Evolutionary conservation across 768 basidiomycete genomes (phyloP).

Genomic region (Trametes elegans): DNA sequence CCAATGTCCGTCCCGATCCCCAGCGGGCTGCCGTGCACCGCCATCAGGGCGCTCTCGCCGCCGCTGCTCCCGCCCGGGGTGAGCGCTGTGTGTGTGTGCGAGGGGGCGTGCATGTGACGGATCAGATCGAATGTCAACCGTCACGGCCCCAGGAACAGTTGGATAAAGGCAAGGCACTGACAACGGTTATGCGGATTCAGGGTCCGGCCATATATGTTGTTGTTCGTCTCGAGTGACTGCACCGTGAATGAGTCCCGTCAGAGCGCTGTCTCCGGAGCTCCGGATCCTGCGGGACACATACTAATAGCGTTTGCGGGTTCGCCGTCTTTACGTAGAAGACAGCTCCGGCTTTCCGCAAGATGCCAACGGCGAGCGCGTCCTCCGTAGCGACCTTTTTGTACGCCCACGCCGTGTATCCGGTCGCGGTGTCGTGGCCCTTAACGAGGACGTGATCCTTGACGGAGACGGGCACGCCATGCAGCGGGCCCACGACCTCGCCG

Average conservation of each 20-base stretch:
- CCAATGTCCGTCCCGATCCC: slow-evolving; percentile 88
- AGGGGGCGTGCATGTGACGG: too few species aligned
- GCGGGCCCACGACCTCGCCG: slow-evolving; percentile 57
- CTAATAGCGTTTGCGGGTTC: slow-evolving; percentile 72
- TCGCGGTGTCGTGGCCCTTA: slow-evolving; percentile 57
- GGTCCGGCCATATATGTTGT: slow-evolving; percentile 47
- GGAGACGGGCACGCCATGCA: slow-evolving; percentile 81
- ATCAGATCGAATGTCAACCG: background rate
- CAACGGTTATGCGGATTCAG: slow-evolving; percentile 45
- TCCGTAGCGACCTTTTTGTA: slow-evolving; percentile 51
- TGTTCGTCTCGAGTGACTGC: slow-evolving; percentile 52
- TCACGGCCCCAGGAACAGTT: background rate
- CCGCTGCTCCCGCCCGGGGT: slow-evolving; percentile 77
- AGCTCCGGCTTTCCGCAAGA: slow-evolving; percentile 65
- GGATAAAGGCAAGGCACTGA: slow-evolving; percentile 14
- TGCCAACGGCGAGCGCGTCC: slow-evolving; percentile 43
- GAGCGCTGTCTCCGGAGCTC: background rate
- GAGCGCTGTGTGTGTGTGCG: slow-evolving; percentile 27
- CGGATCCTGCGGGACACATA: slow-evolving; percentile 27
- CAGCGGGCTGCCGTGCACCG: slow-evolving; percentile 74
- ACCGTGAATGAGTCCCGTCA: slow-evolving; percentile 13
- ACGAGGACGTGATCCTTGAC: slow-evolving; percentile 72
- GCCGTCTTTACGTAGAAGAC: slow-evolving; percentile 89
- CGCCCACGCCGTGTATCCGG: slow-evolving; percentile 75
- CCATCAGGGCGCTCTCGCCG: slow-evolving; percentile 82